Conservation (phyloP, 2,329 filamentous ascomycete species). For the Penicillium sp. region DNA sequence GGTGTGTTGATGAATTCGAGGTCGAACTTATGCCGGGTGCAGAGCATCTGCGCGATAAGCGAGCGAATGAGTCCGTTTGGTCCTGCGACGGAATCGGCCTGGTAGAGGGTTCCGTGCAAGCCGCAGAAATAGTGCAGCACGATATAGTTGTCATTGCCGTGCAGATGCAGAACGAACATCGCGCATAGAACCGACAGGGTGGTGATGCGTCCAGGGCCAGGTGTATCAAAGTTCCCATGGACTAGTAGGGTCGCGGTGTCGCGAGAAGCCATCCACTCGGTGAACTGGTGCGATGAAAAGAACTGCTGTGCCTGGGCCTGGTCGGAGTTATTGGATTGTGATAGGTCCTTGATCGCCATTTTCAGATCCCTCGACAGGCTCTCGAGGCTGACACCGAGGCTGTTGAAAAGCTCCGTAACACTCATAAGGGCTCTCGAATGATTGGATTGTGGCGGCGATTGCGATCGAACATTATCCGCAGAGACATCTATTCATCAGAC, state of each 20-base stretch:
- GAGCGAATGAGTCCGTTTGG: slow-evolving; percentile 2
- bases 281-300: slow-evolving; percentile 1
- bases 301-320: slow-evolving; percentile 2
- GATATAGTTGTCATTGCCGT: not conserved
- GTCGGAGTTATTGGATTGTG: slow-evolving; percentile 1
- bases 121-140: slow-evolving; percentile 1
- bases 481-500: no score
- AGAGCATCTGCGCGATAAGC: slow-evolving; percentile 1
- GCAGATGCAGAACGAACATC: not conserved
- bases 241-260: not conserved
- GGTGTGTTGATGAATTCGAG: slow-evolving; percentile 2
- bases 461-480: no score
- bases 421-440: no score
- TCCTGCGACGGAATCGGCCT: not conserved
- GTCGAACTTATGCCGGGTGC: not conserved
- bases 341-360: not conserved
- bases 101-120: slow-evolving; percentile 2
- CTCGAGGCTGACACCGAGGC: no score
- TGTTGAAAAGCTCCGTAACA: no score
- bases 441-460: no score
- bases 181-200: slow-evolving; percentile 1
- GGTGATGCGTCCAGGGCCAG: not conserved
- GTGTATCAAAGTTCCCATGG: slow-evolving; percentile 1
- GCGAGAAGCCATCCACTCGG: not conserved
- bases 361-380: no score